Base-by-base conservation (phyloP, 2,329 filamentous ascomycete genomes). In the Fusarium odoratissimum region DNA sequence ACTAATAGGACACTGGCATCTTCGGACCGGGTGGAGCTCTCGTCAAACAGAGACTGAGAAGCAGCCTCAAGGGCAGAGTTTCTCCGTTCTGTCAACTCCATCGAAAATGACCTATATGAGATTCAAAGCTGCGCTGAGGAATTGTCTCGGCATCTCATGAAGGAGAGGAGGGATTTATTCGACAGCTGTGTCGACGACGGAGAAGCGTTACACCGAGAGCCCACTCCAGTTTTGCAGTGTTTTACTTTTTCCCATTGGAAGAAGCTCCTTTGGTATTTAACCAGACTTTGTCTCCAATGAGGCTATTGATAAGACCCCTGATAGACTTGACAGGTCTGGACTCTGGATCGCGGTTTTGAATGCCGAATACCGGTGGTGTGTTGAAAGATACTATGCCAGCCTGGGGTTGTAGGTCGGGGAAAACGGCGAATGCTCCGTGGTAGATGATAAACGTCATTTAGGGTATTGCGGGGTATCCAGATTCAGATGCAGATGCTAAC, bases 1-100 rank as follows among this genome's bases (percentile, higher is more conserved):
- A 75, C 60, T 51, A 75, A 40, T 33, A 75, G 61, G 38, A 73
- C 65, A 37, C 64, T 71, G 25, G 73, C 69, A 42, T 75, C 72
- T 55, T 75, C 66, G 21, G 72, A 73, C 25, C 58, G 58, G 23
- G 38, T 59, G 46, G 51, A 63, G 49, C 42, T 66, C 30, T 64
- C 60, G 25, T 70, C 64, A 45, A 64, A 69, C 28, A 73, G 23
- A 38, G 61, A 69, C 19, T 58, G 67, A 31, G 72, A 72, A 28
- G 60, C 58, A 37, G 72, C 72, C 60, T 69, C 72, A 25, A 75
- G 58, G 33, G 72, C 72, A 35, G 72, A 67, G 38, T 66, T 55
- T 42, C 59, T 73, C 64, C 72, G 72, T 42, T 72, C 48, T 31
- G 72, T 45, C 42, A 64, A 56, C 40, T 60, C 33, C 70, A 73